Evolutionary conservation across 768 basidiomycete genomes (phyloP).

Genomic region (Guyanaporus albipodus): DNA sequence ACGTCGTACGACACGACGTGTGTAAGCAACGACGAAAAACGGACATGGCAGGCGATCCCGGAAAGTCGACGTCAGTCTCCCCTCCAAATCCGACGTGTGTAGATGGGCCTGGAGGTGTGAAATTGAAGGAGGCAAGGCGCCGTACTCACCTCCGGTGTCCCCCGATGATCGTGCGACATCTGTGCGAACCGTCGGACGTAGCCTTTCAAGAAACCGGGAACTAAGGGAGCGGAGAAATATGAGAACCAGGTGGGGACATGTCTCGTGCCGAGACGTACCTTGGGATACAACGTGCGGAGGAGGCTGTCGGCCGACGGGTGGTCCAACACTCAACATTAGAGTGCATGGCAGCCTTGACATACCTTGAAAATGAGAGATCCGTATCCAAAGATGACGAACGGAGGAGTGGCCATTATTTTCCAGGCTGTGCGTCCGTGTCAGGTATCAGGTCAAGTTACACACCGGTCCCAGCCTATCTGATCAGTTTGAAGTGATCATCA

Average conservation of each 20-base stretch:
- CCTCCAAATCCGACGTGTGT: neutral
- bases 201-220: conserved; percentile 82
- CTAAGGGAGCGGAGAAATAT: conserved; percentile 30
- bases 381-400: conserved; percentile 85
- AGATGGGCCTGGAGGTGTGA: too few relatives aligned
- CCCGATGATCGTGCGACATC: conserved; percentile 88
- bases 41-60: too few relatives aligned
- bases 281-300: conserved; percentile 72
- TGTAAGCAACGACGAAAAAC: too few relatives aligned
- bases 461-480: neutral
- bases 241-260: neutral
- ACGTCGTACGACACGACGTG: too few relatives aligned
- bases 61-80: neutral
- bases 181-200: conserved; percentile 90
- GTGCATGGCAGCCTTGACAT: neutral
- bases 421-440: neutral
- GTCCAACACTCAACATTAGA: neutral
- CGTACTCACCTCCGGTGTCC: conserved; percentile 68
- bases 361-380: conserved; percentile 92
- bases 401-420: conserved; percentile 14
- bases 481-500: neutral
- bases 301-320: conserved; percentile 45
- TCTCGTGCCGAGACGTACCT: conserved; percentile 37
- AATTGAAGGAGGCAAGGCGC: too few relatives aligned
- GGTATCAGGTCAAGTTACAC: too few relatives aligned